Evolutionary conservation across 2,329 filamentous ascomycete genomes (phyloP).

Genomic region (Fusarium burgessii): DNA sequence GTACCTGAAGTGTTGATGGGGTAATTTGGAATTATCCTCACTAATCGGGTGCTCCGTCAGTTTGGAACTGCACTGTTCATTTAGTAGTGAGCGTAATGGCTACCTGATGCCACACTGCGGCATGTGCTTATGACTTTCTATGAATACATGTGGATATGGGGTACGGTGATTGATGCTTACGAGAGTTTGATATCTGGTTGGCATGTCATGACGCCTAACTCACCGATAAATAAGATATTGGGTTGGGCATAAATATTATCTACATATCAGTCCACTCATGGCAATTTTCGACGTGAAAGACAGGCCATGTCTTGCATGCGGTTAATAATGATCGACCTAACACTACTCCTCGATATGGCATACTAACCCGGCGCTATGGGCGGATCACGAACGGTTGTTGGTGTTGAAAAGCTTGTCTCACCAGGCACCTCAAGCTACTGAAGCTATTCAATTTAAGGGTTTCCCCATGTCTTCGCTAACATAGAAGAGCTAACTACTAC

Average conservation of each 20-base stretch:
- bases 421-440: background rate
- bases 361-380: background rate
- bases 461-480: background rate
- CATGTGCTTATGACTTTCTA: background rate
- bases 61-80: background rate
- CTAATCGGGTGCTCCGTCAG: background rate
- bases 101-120: background rate
- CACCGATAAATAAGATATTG: no score
- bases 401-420: constrained; percentile 3
- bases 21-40: constrained; percentile 7
- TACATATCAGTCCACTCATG: background rate
- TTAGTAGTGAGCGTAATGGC: no score
- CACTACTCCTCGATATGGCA: constrained; percentile 16
- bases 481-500: background rate
- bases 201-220: background rate
- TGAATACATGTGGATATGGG: background rate
- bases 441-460: background rate
- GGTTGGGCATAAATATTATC: background rate
- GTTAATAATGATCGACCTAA: constrained; percentile 14
- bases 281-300: background rate
- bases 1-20: constrained; percentile 1
- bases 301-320: background rate
- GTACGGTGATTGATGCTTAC: no score
- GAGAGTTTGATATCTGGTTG: background rate
- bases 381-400: constrained; percentile 15